These are phyloP conservation scores for Aspergillus heteromorphus DNA, from an alignment of 495 filamentous ascomycete genomes.

Conservation along the genomic window DNA sequence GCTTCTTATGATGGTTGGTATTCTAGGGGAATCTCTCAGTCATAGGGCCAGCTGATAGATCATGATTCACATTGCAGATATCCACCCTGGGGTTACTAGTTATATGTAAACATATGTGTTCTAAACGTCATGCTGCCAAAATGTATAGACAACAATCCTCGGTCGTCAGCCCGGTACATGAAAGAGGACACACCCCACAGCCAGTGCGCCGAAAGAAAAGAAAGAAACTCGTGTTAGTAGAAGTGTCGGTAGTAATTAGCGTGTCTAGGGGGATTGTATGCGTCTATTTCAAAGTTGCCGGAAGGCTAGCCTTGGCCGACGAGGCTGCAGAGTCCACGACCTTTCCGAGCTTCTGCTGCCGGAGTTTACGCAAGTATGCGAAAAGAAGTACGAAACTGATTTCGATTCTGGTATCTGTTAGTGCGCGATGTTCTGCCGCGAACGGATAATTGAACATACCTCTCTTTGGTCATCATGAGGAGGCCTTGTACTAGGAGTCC, in stretches of 20 bases:
- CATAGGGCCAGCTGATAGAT: not conserved
- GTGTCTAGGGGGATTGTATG: not conserved
- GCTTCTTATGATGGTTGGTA: not conserved
- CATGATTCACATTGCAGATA: not conserved
- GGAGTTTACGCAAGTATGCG: slow-evolving; percentile 67
- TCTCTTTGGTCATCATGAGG: slow-evolving; percentile 99
- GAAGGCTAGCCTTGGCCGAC: slow-evolving; percentile 38
- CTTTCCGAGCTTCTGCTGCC: slow-evolving; percentile 65
- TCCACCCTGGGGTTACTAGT: not conserved
- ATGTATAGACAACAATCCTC: not conserved
- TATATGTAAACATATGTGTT: not conserved
- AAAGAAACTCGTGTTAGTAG: slow-evolving; percentile 10
- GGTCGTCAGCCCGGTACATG: not conserved
- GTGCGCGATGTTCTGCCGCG: slow-evolving; percentile 8
- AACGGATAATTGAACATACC: slow-evolving; percentile 49
- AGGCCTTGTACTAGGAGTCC: slow-evolving; percentile 91
- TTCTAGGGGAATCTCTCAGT: too few species aligned
- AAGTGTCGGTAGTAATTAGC: slow-evolving; percentile 7
- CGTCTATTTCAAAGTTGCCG: slow-evolving; percentile 41
- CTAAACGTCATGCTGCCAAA: slow-evolving; percentile 1
- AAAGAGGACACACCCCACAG: not conserved
- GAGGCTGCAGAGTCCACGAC: slow-evolving; percentile 45
- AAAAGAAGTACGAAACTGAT: slow-evolving; percentile 83
- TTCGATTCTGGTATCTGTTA: slow-evolving; percentile 64
- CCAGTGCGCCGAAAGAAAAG: slow-evolving; percentile 1